A percentile compares a stretch with the other conserved stretches of the same genome.
Conservation (phyloP, 768 basidiomycete species). For the Boletus edulis region DNA sequence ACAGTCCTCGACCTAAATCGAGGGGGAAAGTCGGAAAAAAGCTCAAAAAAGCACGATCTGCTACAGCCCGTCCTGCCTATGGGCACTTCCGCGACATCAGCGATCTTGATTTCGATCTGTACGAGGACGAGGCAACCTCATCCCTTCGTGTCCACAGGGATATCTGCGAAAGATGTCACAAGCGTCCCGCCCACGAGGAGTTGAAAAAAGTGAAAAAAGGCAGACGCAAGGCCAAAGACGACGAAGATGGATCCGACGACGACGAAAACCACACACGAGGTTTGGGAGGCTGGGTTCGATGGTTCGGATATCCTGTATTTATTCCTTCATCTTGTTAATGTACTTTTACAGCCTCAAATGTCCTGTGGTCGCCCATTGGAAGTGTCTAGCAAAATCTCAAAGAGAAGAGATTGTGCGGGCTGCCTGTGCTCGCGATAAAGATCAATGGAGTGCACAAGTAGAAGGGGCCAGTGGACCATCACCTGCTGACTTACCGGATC, state of each 20-base stretch:
- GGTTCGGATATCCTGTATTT: constrained; percentile 45
- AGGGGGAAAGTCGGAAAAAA: constrained; percentile 4
- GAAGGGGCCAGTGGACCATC: constrained; percentile 19
- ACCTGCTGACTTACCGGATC: constrained; percentile 40
- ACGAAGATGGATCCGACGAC: constrained; percentile 47
- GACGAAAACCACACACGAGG: constrained; percentile 46
- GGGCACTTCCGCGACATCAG: constrained; percentile 44
- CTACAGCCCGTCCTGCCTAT: constrained; percentile 45
- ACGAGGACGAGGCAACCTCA: constrained; percentile 56
- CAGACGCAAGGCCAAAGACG: constrained; percentile 37
- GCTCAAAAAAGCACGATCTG: constrained; percentile 33
- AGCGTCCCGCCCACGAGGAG: constrained; percentile 53
- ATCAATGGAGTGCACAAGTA: constrained; percentile 34
- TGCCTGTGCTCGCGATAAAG: constrained; percentile 49
- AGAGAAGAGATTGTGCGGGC: constrained; percentile 74
- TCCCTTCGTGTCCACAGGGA: constrained; percentile 57
- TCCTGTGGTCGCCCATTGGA: constrained; percentile 75
- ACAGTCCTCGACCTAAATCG: constrained; percentile 18
- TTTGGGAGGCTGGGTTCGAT: constrained; percentile 83
- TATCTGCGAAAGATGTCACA: constrained; percentile 72
- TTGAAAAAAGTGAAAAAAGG: constrained; percentile 43
- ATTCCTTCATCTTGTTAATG: constrained; percentile 8
- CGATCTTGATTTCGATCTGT: constrained; percentile 40
- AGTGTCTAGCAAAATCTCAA: constrained; percentile 61
- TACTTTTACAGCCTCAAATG: constrained; percentile 60